Percentiles rank a stretch among this genome's conserved stretches.
Conservation (phyloP, 192 early-diverging fungal species). For the Umbelopsis ramanniana region DNA sequence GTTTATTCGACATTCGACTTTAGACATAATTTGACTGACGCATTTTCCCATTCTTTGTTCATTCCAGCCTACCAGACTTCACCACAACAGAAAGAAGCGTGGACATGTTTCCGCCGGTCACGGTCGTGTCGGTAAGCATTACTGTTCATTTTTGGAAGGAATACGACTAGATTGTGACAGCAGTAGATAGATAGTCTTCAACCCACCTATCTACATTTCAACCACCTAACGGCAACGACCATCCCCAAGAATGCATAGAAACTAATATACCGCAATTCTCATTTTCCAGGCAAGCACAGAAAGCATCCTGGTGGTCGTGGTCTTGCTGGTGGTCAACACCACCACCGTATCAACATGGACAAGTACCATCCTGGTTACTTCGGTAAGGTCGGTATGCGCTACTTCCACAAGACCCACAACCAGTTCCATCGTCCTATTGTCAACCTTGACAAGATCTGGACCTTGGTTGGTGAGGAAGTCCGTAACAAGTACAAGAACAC, state of each 20-base stretch:
- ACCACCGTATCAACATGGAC: constrained; percentile 99
- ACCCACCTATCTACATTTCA: background rate
- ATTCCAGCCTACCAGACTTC: constrained; percentile 77
- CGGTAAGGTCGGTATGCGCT: constrained; percentile 99
- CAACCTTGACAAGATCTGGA: constrained; percentile 95
- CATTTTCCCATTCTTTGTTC: background rate
- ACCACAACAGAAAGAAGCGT: constrained; percentile 93
- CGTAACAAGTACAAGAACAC: constrained; percentile 80
- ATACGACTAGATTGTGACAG: background rate
- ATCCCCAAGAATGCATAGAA: no score
- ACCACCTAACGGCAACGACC: background rate
- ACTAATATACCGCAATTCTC: background rate
- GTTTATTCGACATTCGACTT: no score
- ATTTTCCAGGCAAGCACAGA: constrained; percentile 83
- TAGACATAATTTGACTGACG: constrained; percentile 19
- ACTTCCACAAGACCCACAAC: constrained; percentile 96
- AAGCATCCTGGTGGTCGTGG: constrained; percentile 99
- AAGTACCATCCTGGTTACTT: constrained; percentile 99
- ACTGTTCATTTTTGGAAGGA: background rate
- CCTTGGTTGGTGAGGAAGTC: constrained; percentile 85
- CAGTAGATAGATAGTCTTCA: background rate
- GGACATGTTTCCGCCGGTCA: constrained; percentile 99
- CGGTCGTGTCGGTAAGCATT: constrained; percentile 90
- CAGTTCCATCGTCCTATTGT: constrained; percentile 81
- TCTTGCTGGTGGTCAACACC: constrained; percentile 99